Evolutionary conservation across 352 stramenopile species (phyloP).

Genomic region (Phytophthora ohioensis): DNA sequence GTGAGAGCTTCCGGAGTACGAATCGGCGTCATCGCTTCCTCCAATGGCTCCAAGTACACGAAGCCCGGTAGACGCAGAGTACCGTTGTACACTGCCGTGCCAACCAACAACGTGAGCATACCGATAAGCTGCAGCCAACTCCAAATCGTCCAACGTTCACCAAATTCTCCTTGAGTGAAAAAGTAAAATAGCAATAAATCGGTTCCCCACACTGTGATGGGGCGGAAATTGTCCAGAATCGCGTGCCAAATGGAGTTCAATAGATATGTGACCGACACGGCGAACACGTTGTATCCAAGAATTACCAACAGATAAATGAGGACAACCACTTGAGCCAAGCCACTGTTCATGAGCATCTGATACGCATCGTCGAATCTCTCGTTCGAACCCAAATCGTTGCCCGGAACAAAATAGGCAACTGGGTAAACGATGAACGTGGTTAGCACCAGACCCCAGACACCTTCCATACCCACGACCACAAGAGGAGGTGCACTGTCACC

Average conservation of each 20-base stretch:
- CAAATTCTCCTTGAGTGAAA: constrained; percentile 91
- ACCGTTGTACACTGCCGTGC: constrained; percentile 98
- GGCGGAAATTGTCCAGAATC: constrained; percentile 98
- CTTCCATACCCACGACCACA: constrained; percentile 96
- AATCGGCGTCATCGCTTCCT: constrained; percentile 72
- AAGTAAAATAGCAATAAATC: constrained; percentile 97
- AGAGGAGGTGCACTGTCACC: constrained; percentile 93
- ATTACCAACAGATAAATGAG: constrained; percentile 94
- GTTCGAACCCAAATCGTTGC: constrained; percentile 94
- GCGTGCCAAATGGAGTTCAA: constrained; percentile 98
- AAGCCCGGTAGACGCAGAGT: constrained; percentile 82
- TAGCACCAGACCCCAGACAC: constrained; percentile 95
- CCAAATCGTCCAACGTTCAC: constrained; percentile 95
- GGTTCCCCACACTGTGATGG: constrained; percentile 95
- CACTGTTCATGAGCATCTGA: constrained; percentile 76
- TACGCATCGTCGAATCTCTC: constrained; percentile 90
- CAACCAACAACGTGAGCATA: constrained; percentile 94
- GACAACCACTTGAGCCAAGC: constrained; percentile 69
- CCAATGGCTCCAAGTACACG: constrained; percentile 78
- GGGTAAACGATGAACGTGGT: constrained; percentile 95
- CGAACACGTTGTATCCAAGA: constrained; percentile 97
- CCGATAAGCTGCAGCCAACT: constrained; percentile 95
- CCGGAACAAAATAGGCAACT: constrained; percentile 91
- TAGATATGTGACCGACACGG: constrained; percentile 96
- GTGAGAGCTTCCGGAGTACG: constrained; percentile 61